Conservation (phyloP, 331 rosid genomes). For the Malus hybrid region DNA sequence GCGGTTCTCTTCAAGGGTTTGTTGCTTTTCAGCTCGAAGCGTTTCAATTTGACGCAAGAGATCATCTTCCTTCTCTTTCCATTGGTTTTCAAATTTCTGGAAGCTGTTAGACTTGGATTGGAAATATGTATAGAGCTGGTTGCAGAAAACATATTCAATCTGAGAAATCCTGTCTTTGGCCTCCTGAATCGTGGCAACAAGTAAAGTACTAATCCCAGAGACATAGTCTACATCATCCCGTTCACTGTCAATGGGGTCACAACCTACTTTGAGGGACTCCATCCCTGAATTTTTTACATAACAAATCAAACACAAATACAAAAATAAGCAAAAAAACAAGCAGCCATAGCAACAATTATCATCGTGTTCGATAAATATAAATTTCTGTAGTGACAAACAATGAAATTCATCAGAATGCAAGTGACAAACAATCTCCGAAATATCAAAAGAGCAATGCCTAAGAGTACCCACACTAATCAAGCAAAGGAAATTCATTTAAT, state of each 20-base stretch:
- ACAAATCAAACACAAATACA: neutral
- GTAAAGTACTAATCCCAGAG: constrained; percentile 60
- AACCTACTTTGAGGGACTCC: constrained; percentile 36
- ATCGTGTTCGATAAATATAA: neutral
- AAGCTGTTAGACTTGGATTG: constrained; percentile 38
- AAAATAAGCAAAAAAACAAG: neutral
- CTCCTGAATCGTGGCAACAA: constrained; percentile 83
- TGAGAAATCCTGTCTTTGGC: constrained; percentile 69
- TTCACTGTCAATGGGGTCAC: constrained; percentile 9
- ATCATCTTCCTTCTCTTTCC: constrained; percentile 36
- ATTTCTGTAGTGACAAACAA: neutral
- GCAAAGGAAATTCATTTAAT: neutral
- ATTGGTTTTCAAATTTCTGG: constrained; percentile 23
- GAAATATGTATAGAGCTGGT: constrained; percentile 53
- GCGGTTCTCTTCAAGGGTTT: constrained; percentile 31
- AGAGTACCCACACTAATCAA: neutral
- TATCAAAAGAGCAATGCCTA: neutral
- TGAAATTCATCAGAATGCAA: neutral
- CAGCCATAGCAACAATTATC: neutral
- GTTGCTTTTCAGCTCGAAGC: constrained; percentile 31
- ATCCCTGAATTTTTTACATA: constrained; percentile 8
- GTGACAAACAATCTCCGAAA: neutral
- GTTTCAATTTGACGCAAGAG: constrained; percentile 28
- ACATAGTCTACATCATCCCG: constrained; percentile 31
- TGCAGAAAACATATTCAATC: constrained; percentile 73